These are phyloP conservation scores for Ananas comosus DNA, from an alignment of 176 grass and related monocot genomes.

Conservation along the genomic window DNA sequence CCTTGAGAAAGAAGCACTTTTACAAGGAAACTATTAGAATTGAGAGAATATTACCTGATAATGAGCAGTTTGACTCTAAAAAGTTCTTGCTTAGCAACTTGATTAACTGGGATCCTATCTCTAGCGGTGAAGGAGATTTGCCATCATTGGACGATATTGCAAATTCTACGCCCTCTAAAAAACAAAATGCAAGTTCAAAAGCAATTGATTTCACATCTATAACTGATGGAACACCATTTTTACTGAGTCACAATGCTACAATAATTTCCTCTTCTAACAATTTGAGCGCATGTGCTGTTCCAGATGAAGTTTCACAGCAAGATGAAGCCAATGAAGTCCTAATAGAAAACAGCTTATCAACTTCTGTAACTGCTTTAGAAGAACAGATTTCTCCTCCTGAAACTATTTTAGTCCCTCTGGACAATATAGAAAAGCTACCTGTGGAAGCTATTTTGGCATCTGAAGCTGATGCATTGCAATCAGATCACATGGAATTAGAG, in stretches of 20 bases:
- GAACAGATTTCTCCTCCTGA: neutral
- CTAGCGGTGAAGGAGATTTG: conserved; percentile 40
- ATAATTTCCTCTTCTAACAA: neutral
- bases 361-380: neutral
- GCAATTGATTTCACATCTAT: conserved; percentile 28
- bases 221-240: conserved; percentile 11
- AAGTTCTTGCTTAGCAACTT: conserved; percentile 42
- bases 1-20: conserved; percentile 79
- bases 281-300: neutral
- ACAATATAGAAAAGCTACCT: neutral
- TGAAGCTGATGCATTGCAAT: conserved; percentile 27
- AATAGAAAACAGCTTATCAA: neutral
- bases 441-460: neutral
- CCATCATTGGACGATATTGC: conserved; percentile 33
- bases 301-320: neutral
- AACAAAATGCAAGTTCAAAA: conserved; percentile 17
- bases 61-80: conserved; percentile 26
- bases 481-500: conserved; percentile 21
- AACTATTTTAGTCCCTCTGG: neutral
- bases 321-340: neutral
- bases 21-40: conserved; percentile 81
- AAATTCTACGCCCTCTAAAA: conserved; percentile 23
- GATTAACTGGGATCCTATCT: conserved; percentile 51
- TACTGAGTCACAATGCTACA: conserved; percentile 5
- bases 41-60: conserved; percentile 43